Conservation (phyloP, 179 eudicot species). For the Beta lomatogona region DNA sequence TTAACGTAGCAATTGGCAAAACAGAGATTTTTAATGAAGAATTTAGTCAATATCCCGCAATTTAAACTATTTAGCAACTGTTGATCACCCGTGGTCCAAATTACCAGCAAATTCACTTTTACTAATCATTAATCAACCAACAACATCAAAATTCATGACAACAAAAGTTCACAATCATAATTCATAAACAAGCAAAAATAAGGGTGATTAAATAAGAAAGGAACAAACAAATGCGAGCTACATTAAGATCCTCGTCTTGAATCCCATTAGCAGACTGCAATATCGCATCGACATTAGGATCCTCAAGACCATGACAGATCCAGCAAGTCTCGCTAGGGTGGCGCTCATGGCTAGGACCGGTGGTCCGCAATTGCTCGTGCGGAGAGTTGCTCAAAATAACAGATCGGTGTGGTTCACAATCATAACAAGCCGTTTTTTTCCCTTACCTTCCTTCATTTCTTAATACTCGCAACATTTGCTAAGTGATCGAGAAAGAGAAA, state of each 20-base stretch:
- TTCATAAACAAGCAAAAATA: too few species aligned
- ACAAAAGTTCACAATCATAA: too few species aligned
- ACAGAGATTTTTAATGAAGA: not conserved
- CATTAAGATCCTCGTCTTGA: slow-evolving; percentile 85
- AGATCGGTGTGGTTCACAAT: slow-evolving; percentile 46
- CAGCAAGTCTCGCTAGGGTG: slow-evolving; percentile 80
- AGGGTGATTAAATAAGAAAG: not conserved
- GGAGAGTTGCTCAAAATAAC: slow-evolving; percentile 56
- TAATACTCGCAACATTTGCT: too few species aligned
- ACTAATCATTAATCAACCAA: not conserved
- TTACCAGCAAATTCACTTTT: not conserved
- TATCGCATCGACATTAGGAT: slow-evolving; percentile 74
- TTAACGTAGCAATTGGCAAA: not conserved
- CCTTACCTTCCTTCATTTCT: too few species aligned
- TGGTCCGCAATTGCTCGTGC: slow-evolving; percentile 60
- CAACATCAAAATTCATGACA: not conserved
- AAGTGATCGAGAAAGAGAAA: too few species aligned
- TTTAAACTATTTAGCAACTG: not conserved
- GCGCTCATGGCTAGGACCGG: slow-evolving; percentile 55
- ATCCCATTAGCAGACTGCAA: slow-evolving; percentile 95
- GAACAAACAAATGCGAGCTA: slow-evolving; percentile 81
- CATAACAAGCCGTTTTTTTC: too few species aligned
- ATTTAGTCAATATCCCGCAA: not conserved
- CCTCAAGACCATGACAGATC: slow-evolving; percentile 78
- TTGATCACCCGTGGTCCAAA: not conserved